A percentile compares a stretch with the other conserved stretches of the same genome.
Conservation (phyloP, 352 stramenopile species). For the Phytopythium delawarense region DNA sequence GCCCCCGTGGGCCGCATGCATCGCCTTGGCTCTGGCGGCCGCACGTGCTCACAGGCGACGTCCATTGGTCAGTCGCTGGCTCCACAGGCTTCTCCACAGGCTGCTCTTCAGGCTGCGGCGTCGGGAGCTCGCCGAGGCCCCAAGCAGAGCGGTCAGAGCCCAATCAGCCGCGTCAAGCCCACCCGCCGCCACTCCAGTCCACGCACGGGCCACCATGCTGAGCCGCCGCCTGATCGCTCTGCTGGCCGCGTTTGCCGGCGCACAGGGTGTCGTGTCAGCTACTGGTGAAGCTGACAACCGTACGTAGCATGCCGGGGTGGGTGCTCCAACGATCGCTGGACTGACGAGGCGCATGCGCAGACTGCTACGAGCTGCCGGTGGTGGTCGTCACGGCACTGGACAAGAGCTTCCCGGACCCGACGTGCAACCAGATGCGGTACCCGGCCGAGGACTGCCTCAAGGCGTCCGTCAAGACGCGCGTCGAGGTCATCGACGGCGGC, state of each 20-base stretch:
- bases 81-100: neutral
- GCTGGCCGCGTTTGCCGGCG: neutral
- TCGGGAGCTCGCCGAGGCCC: neutral
- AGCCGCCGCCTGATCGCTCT: neutral
- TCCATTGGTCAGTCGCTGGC: neutral
- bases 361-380: slow-evolving; percentile 70
- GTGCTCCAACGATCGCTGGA: neutral
- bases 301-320: neutral
- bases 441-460: slow-evolving; percentile 71
- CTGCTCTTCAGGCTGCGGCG: neutral
- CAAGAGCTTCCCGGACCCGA: slow-evolving; percentile 54
- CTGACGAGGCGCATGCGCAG: slow-evolving; percentile 1
- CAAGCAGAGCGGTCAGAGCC: neutral
- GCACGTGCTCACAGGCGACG: neutral
- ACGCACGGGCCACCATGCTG: neutral
- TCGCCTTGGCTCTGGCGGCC: neutral
- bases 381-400: slow-evolving; percentile 56
- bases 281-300: neutral
- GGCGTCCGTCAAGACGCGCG: slow-evolving; percentile 30
- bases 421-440: slow-evolving; percentile 67
- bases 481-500: slow-evolving; percentile 64
- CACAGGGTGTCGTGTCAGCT: neutral
- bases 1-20: neutral
- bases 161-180: slow-evolving; percentile 1
- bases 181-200: neutral